Evolutionary conservation across 352 stramenopile species (phyloP).

Genomic region (Globisporangium mamillatum): DNA sequence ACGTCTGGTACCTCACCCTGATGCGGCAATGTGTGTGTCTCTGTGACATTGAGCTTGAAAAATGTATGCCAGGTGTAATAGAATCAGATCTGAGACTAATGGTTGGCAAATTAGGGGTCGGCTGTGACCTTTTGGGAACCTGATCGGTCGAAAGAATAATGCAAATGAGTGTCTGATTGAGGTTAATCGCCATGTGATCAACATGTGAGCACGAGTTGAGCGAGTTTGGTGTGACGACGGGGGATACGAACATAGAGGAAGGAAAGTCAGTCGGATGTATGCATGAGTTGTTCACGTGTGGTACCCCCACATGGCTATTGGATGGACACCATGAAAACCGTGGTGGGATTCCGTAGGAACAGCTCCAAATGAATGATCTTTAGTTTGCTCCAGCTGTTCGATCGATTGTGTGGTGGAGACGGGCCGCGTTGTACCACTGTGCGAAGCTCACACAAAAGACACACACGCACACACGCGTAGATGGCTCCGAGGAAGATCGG

Average conservation of each 20-base stretch:
- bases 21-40: slow-evolving; percentile 7
- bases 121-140: slow-evolving; percentile 1
- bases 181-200: background rate
- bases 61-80: background rate
- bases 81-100: slow-evolving; percentile 4
- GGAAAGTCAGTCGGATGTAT: background rate
- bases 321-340: background rate
- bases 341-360: background rate
- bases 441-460: background rate
- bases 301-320: background rate
- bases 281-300: background rate
- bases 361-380: background rate
- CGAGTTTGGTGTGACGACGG: background rate
- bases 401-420: slow-evolving; percentile 4
- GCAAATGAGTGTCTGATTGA: background rate
- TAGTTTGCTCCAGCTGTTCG: background rate
- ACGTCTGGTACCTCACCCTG: background rate
- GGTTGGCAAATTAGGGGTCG: background rate
- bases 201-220: background rate
- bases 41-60: background rate
- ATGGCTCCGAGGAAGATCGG: slow-evolving; percentile 8
- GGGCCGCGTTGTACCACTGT: background rate
- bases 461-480: background rate
- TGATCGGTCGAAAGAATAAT: slow-evolving; percentile 8
- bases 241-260: background rate